These are phyloP conservation scores for Candida buenavistaensis DNA, from an alignment of 1,139 yeast genomes.

Conservation along the genomic window DNA sequence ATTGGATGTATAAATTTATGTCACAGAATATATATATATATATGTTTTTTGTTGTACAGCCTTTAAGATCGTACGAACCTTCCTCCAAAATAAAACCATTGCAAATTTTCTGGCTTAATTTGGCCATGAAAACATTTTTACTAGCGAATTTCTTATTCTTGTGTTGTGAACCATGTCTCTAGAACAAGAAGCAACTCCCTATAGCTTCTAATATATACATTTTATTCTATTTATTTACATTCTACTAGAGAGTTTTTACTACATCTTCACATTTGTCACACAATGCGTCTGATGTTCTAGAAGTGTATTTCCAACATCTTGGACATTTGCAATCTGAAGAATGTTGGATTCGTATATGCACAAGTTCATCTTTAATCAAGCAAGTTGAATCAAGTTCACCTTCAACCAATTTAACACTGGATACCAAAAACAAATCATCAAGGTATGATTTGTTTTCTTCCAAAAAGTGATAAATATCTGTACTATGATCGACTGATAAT, in stretches of 20 bases:
- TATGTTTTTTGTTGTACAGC: no score
- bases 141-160: no score
- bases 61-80: no score
- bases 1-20: no score
- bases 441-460: slow-evolving; percentile 28
- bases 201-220: neutral
- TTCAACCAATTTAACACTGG: slow-evolving; percentile 46
- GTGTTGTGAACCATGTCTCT: no score
- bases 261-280: slow-evolving; percentile 66
- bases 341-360: slow-evolving; percentile 9
- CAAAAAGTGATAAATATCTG: slow-evolving; percentile 15
- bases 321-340: slow-evolving; percentile 64
- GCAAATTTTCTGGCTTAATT: no score
- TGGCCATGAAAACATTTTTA: no score
- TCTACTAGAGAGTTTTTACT: slow-evolving; percentile 7
- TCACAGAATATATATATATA: no score
- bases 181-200: no score
- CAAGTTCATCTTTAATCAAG: slow-evolving; percentile 6
- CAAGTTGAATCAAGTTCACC: neutral
- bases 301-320: slow-evolving; percentile 85
- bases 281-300: slow-evolving; percentile 50
- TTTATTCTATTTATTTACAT: no score
- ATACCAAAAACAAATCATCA: slow-evolving; percentile 67
- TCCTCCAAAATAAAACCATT: no score
- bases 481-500: slow-evolving; percentile 24